Evolutionary conservation across 306 rosid species (phyloP).

Genomic region (Dicorynia guianensis): DNA sequence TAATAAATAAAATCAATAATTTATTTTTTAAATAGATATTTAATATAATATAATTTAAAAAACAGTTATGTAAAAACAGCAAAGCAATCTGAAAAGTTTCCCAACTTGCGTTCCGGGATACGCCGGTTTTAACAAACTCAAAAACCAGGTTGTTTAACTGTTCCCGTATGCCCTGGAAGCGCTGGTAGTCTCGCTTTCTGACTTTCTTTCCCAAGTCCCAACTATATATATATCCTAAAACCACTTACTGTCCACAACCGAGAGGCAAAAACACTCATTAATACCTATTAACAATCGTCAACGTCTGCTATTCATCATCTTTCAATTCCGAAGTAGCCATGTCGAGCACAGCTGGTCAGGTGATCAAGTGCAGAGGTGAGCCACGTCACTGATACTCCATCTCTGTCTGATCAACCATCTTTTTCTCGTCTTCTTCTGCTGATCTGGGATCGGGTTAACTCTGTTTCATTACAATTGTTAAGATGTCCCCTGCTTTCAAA

Average conservation of each 20-base stretch:
- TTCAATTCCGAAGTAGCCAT: conserved; percentile 15
- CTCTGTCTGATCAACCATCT: too few species aligned
- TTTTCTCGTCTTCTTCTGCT: not conserved
- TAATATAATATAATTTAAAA: too few species aligned
- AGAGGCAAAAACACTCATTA: not conserved
- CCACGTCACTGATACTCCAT: not conserved
- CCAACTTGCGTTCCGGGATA: too few species aligned
- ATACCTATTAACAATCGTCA: not conserved
- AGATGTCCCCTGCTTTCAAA: too few species aligned
- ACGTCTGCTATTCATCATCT: not conserved
- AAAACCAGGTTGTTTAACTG: not conserved
- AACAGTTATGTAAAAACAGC: too few species aligned
- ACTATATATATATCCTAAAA: not conserved
- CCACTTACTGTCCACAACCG: not conserved
- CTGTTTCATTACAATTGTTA: too few species aligned
- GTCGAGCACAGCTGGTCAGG: conserved; percentile 54
- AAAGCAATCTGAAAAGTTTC: too few species aligned
- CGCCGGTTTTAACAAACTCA: too few species aligned
- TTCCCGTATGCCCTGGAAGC: not conserved
- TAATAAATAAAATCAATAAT: too few species aligned
- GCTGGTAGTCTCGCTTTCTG: not conserved
- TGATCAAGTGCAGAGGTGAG: conserved; percentile 61
- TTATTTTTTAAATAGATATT: too few species aligned
- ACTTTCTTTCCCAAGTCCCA: not conserved
- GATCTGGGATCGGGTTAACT: too few species aligned